phyloP scores from a whole-genome alignment of 257 asterid genomes.

The Buddleja alternifolia region DNA sequence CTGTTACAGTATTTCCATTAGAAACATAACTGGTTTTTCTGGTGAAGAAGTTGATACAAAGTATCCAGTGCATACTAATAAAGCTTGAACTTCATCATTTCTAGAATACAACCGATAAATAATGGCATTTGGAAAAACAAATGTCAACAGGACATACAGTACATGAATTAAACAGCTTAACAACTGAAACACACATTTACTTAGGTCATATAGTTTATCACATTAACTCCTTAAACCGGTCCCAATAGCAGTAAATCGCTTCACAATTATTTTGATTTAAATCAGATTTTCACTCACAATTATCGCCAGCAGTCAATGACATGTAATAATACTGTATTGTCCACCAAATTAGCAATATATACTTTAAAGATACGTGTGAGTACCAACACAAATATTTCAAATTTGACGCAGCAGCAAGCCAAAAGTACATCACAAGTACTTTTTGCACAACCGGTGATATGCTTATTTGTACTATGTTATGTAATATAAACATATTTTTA shows the following conservation, averaged over 20 bases:
- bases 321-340: slow-evolving; percentile 1
- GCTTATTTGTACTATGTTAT: neutral
- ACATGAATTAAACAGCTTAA: neutral
- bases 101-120: slow-evolving; percentile 9
- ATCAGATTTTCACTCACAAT: slow-evolving; percentile 8
- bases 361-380: neutral
- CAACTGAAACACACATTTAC: slow-evolving; percentile 7
- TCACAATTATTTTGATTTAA: slow-evolving; percentile 13
- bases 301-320: neutral
- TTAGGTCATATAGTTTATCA: neutral
- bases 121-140: slow-evolving; percentile 4
- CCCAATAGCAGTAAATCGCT: neutral
- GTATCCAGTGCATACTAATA: slow-evolving; percentile 3
- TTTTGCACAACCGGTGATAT: neutral
- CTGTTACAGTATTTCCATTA: slow-evolving; percentile 49
- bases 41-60: slow-evolving; percentile 17
- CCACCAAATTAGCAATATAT: slow-evolving; percentile 7
- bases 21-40: slow-evolving; percentile 24
- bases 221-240: neutral
- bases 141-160: neutral
- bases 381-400: neutral
- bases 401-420: slow-evolving; percentile 5
- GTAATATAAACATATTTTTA: neutral
- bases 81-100: slow-evolving; percentile 17
- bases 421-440: slow-evolving; percentile 4